Conservation (phyloP, 2,329 filamentous ascomycete species). For the Fusarium sp. region DNA sequence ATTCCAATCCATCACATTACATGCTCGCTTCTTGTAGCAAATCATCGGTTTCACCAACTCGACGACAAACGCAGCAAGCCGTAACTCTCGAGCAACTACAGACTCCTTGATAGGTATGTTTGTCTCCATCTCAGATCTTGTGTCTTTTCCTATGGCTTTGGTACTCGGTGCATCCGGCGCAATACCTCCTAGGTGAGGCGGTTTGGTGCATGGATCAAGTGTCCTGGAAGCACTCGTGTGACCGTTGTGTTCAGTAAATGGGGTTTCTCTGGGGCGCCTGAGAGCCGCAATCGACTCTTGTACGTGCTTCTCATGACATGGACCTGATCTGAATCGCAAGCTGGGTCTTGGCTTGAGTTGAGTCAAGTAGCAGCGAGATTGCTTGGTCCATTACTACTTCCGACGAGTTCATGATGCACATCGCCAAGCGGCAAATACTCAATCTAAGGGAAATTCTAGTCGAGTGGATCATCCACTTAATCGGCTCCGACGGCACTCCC, state of each 20-base stretch:
- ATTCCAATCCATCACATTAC: conserved; percentile 5
- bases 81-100: conserved; percentile 25
- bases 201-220: conserved; percentile 49
- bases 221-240: conserved; percentile 40
- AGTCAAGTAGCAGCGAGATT: conserved; percentile 12
- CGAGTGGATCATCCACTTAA: conserved; percentile 47
- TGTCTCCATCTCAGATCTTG: conserved; percentile 42
- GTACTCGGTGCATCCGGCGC: conserved; percentile 45
- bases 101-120: conserved; percentile 42
- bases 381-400: conserved; percentile 24
- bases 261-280: conserved; percentile 13
- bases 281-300: conserved; percentile 25
- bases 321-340: conserved; percentile 17
- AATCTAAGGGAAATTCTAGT: conserved; percentile 48
- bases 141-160: conserved; percentile 32
- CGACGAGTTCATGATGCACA: conserved; percentile 44
- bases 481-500: conserved; percentile 47
- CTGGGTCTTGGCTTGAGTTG: conserved; percentile 16
- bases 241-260: conserved; percentile 35
- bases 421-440: conserved; percentile 51
- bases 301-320: neutral
- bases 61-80: conserved; percentile 38
- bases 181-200: conserved; percentile 46
- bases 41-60: conserved; percentile 33
- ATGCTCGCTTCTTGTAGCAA: conserved; percentile 38